Percentiles rank a stretch among this genome's conserved stretches.
Evolutionary conservation across 176 grass and related monocot genomes (phyloP).

Genomic region (Zoysia japonica): DNA sequence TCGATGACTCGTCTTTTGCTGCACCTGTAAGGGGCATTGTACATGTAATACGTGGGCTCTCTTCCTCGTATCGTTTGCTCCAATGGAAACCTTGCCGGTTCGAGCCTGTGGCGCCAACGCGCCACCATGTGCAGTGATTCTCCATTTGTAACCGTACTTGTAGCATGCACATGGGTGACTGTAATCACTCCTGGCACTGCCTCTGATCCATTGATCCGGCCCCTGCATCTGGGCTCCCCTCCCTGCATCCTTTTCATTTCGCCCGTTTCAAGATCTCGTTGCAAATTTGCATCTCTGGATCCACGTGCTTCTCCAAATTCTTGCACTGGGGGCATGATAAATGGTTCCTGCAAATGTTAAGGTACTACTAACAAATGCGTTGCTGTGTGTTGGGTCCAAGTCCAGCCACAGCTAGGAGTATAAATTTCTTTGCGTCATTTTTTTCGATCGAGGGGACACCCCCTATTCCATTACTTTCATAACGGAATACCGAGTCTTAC

Average conservation of each 20-base stretch:
- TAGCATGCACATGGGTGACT: conserved; percentile 53
- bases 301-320: conserved; percentile 9
- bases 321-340: conserved; percentile 23
- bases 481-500: no score
- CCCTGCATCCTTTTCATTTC: background rate
- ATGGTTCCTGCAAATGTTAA: conserved; percentile 32
- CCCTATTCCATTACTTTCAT: no score
- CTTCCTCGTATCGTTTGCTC: conserved; percentile 21
- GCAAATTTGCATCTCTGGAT: background rate
- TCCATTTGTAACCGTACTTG: conserved; percentile 37
- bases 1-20: background rate
- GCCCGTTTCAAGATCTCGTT: background rate
- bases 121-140: conserved; percentile 65
- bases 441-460: no score
- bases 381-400: background rate
- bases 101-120: conserved; percentile 9
- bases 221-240: conserved; percentile 10
- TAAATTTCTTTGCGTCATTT: conserved; percentile 11
- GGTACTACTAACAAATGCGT: conserved; percentile 5
- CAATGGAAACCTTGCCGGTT: conserved; percentile 16
- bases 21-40: conserved; percentile 17
- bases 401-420: background rate
- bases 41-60: conserved; percentile 12
- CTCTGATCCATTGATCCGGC: background rate
- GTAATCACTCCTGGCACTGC: conserved; percentile 38